Percentiles rank a stretch among this genome's conserved stretches.
These are phyloP conservation scores for Apiotrichum akiyoshidainum DNA, from an alignment of 1,284 basidiomycete species.

Conservation along the genomic window DNA sequence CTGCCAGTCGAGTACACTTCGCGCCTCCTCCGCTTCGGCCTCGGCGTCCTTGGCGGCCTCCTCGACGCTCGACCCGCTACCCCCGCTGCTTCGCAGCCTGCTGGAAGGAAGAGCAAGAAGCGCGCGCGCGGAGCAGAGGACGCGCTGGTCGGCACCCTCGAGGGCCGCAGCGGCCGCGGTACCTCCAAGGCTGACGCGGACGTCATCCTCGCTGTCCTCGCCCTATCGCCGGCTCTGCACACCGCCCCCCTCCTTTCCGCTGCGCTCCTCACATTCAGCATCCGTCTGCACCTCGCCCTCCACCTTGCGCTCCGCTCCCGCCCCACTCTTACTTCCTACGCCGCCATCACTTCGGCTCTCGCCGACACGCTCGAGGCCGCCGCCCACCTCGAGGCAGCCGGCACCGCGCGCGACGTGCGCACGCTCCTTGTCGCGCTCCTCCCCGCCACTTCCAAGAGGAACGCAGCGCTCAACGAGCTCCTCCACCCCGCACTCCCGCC, in stretches of 20 bases:
- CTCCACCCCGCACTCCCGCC: conserved; percentile 43
- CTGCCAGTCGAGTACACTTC: conserved; percentile 38
- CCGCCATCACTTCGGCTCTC: conserved; percentile 2
- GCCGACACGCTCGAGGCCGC: conserved; percentile 14
- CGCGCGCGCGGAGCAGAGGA: conserved; percentile 71
- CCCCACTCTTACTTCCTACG: background rate
- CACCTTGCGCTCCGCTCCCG: conserved; percentile 28
- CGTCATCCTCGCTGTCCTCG: conserved; percentile 59
- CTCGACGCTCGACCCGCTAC: conserved; percentile 23
- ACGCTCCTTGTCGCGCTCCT: conserved; percentile 15
- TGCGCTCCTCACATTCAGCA: conserved; percentile 57
- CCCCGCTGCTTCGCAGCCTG: background rate
- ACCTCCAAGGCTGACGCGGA: conserved; percentile 57
- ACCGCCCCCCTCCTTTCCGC: conserved; percentile 69
- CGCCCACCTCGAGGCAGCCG: conserved; percentile 12
- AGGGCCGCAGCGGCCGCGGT: conserved; percentile 56
- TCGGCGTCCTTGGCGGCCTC: conserved; percentile 30
- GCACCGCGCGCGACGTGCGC: conserved; percentile 17
- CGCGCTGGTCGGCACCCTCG: conserved; percentile 62
- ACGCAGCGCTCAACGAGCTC: conserved; percentile 18
- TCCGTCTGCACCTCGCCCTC: conserved; percentile 52
- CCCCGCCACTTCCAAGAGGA: background rate
- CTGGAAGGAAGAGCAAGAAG: conserved; percentile 63
- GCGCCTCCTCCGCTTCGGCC: conserved; percentile 37
- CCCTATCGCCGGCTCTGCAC: conserved; percentile 50